These are phyloP conservation scores for Podaxis carcinomalis DNA, from an alignment of 768 basidiomycete genomes.

Conservation along the genomic window DNA sequence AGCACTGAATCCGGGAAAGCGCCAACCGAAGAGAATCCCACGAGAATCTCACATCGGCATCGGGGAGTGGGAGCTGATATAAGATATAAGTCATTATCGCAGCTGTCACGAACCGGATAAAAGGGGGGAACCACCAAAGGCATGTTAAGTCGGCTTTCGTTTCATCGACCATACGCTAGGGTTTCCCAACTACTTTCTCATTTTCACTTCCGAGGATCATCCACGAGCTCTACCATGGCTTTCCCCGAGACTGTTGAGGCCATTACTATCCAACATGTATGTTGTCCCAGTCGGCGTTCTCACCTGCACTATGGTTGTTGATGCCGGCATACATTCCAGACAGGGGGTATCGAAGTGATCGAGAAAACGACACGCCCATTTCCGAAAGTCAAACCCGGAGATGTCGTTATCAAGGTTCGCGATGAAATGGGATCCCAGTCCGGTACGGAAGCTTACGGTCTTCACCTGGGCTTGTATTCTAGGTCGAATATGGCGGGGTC, in stretches of 20 bases:
- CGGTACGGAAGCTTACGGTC: not conserved
- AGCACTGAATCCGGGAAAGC: not conserved
- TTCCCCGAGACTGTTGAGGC: conserved; percentile 64
- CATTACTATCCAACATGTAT: conserved; percentile 58
- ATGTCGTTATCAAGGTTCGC: conserved; percentile 50
- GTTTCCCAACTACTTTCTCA: conserved; percentile 21
- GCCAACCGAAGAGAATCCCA: not conserved
- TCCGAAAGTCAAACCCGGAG: conserved; percentile 52
- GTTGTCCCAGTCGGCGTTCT: not conserved
- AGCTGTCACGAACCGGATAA: not conserved
- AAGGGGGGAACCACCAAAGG: not conserved
- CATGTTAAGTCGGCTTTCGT: conserved; percentile 8
- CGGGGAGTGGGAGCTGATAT: conserved; percentile 7
- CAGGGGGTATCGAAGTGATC: conserved; percentile 75
- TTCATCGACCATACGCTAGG: conserved; percentile 11
- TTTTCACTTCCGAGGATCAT: conserved; percentile 18
- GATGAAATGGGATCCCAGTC: not conserved
- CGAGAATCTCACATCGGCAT: conserved; percentile 1
- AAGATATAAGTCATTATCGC: not conserved
- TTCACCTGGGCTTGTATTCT: not conserved
- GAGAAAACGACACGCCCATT: conserved; percentile 66
- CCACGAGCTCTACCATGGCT: conserved; percentile 33
- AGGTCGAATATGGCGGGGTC: conserved; percentile 75
- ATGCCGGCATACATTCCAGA: conserved; percentile 23
- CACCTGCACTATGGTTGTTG: not conserved